A percentile compares a stretch with the other conserved stretches of the same genome.
phyloP scores from a whole-genome alignment of 306 rosid genomes.

The Vachellia pachyceras region DNA sequence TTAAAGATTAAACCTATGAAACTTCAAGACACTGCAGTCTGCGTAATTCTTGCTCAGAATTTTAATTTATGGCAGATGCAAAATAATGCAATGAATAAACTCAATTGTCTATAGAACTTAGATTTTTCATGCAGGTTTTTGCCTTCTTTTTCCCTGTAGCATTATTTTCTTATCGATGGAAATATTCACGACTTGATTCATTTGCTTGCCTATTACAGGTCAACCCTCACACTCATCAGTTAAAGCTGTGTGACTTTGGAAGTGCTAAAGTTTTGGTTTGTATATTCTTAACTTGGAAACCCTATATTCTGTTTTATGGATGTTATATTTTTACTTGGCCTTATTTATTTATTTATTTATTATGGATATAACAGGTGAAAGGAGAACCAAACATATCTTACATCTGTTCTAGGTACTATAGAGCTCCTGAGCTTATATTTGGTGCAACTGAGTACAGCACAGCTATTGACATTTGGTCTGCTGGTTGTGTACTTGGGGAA shows the following conservation, averaged over 20 bases:
- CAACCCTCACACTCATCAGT: slow-evolving; percentile 88
- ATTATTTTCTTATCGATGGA: slow-evolving; percentile 22
- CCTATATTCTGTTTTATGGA: background rate
- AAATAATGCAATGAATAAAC: slow-evolving; percentile 25
- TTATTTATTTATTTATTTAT: no score
- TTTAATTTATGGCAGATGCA: background rate
- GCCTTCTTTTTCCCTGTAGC: slow-evolving; percentile 4
- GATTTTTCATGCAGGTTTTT: background rate
- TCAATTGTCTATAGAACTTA: slow-evolving; percentile 17
- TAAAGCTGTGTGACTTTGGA: slow-evolving; percentile 93
- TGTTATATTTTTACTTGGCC: slow-evolving; percentile 23
- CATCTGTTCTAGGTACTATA: slow-evolving; percentile 93
- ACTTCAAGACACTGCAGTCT: background rate
- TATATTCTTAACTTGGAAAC: slow-evolving; percentile 33
- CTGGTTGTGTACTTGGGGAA: slow-evolving; percentile 95
- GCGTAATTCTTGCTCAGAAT: background rate
- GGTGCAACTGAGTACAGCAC: slow-evolving; percentile 96
- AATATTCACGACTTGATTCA: slow-evolving; percentile 10
- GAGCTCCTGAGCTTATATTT: slow-evolving; percentile 96
- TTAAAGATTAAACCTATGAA: background rate
- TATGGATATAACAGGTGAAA: slow-evolving; percentile 63
- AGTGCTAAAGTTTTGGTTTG: slow-evolving; percentile 97
- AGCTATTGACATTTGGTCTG: slow-evolving; percentile 97
- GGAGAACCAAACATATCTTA: slow-evolving; percentile 96
- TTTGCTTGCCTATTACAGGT: slow-evolving; percentile 59